Base-by-base conservation (phyloP, 192 early-diverging fungal genomes). In the Coemansia sp. region DNA sequence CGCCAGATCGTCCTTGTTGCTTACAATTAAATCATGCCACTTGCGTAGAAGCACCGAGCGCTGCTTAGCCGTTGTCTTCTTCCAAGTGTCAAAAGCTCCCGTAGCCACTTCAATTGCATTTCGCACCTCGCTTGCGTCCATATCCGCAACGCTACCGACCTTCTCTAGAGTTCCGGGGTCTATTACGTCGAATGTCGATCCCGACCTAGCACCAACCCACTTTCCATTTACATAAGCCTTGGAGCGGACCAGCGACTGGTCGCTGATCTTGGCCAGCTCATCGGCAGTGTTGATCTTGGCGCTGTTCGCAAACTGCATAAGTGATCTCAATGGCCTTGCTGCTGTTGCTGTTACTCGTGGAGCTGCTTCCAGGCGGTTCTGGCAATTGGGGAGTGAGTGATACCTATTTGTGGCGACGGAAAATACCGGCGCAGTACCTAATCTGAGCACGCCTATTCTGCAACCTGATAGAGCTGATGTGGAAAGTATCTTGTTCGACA, bases 1-100 rank as follows among this genome's bases (percentile, higher is more conserved):
- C 6, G 88, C 94, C 50, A 94, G 68, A 56, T 94, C 93, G 12
- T 90, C 80, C 55, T 83, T 75, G 60, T 92, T 85, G 25, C 83
- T 86, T 9, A 87, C 51, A 1, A 93, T 84, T 4, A 88, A 73
- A 16, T 87, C 80, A 56, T 81, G 73, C 87, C 86, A 91, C 49
- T 83, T 86, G 49, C 84, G 81, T 67, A 93, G 65, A 3, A 88
- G 56, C 47, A 56, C 71, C 25, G 88, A 76, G 18, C 91, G 77
- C 58, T 86, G 61, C 84, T 84, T 88, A 3, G 84, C 88, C 4
- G 91, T 86, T 19, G 74, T 85, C 27, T 65, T 68, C 28, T 83
- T 83, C 91, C 91, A 93, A 14, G 54, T 58, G 0, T 73, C 71
- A 38, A 90, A 85, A 2, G 91, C 87, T 8, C 60, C 52, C 44